Conservation (phyloP, 2,329 filamentous ascomycete genomes). For the Exophiala lecanii-corni region DNA sequence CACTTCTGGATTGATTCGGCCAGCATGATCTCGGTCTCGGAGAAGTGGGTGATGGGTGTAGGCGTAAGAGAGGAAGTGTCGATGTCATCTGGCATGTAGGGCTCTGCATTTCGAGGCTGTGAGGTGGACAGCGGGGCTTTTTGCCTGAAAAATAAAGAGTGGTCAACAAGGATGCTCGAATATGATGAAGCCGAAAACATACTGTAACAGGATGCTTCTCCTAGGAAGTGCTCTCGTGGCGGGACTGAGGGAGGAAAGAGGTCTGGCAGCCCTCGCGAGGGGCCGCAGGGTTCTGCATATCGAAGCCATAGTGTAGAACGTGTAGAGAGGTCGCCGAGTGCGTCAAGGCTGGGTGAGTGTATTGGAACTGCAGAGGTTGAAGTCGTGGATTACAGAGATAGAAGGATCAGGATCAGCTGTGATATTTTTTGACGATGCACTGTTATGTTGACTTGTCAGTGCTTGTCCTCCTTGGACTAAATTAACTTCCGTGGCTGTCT, state of each 20-base stretch:
- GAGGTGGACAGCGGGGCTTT: constrained; percentile 34
- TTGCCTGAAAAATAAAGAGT: constrained; percentile 5
- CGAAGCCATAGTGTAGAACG: constrained; percentile 40
- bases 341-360: not conserved
- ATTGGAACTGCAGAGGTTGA: constrained; percentile 2
- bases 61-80: constrained; percentile 75
- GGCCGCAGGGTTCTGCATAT: constrained; percentile 45
- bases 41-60: constrained; percentile 88
- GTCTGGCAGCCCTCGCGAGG: constrained; percentile 17
- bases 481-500: too few relatives aligned
- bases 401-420: too few relatives aligned
- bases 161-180: not conserved
- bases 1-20: constrained; percentile 87
- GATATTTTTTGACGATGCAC: not conserved
- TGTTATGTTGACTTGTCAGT: too few relatives aligned
- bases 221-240: constrained; percentile 11
- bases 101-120: constrained; percentile 32
- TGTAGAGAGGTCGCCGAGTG: not conserved
- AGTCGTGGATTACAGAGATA: not conserved
- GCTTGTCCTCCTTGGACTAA: too few relatives aligned
- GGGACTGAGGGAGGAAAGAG: constrained; percentile 6
- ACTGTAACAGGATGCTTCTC: constrained; percentile 32
- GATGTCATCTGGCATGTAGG: constrained; percentile 33
- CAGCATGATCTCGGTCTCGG: constrained; percentile 86
- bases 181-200: constrained; percentile 28